Base-by-base conservation (phyloP, 345 rosid genomes). In the Stellera chamaejasme region DNA sequence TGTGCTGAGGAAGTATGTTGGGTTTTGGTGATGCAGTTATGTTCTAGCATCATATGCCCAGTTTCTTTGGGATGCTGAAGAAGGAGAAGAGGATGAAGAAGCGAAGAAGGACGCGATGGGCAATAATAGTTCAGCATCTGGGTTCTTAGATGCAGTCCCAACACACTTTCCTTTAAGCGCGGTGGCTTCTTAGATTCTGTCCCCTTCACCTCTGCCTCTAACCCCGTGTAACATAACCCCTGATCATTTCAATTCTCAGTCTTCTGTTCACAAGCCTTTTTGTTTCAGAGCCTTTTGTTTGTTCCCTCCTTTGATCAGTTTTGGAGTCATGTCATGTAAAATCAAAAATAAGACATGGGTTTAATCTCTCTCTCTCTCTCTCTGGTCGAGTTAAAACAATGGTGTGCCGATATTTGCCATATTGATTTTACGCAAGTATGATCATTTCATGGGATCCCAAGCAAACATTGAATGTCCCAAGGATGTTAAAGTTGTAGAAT, bases 1-100 rank as follows among this genome's bases (percentile, higher is more conserved):
- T 2, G 7, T 4, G 19, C 13, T 2, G 55, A 9, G 28, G 2
- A 52, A 28, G 27, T n/a, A 4, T 11, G 50, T 48, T 13, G 28
- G 56, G 6, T 52, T 52, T 60, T 66, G 66, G 39, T 75, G 69
- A 27, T 77, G 72, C 79, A 91, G 95, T 66, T 80, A 72, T 66
- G 88, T 92, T 14, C 75, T 88, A 61, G 98, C 98, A 44, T 88
- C 98, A 0, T 87, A 88, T 74, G 95, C 95, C 9, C 69, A 79
- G 47, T 92, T 88, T 66, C 89, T 92, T 11, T 92, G 96, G 96
- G 95, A 92, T 25, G 72, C 90, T 27, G 93, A 85, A 48, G 96
- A 87, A 27, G 92, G 79, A 2, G 88, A 74, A 25, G 81, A 69
- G 1, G 82, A 65, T 15, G 79, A 64, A 10, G 69, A 32, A n/a